Conservation (phyloP, 2,329 filamentous ascomycete genomes). For the Stagonosporopsis vannaccii region DNA sequence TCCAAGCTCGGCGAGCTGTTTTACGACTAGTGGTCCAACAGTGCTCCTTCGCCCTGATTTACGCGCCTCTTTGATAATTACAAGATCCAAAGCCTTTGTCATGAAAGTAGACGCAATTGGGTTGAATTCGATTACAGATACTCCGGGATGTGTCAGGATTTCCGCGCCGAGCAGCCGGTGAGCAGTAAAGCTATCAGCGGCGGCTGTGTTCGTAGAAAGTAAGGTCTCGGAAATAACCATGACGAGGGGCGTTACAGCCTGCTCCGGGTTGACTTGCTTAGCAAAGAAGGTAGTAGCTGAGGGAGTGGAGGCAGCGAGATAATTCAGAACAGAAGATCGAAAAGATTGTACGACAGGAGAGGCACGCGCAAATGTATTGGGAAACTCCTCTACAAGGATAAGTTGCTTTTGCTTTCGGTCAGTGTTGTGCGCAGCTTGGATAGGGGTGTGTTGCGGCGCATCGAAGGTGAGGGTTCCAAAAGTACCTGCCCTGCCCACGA, state of each 20-base stretch:
- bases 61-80: slow-evolving; percentile 84
- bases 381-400: slow-evolving; percentile 60
- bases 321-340: slow-evolving; percentile 76
- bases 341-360: slow-evolving; percentile 61
- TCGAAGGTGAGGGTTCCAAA: slow-evolving; percentile 74
- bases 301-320: slow-evolving; percentile 72
- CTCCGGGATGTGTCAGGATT: slow-evolving; percentile 80
- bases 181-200: slow-evolving; percentile 90
- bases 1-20: slow-evolving; percentile 81
- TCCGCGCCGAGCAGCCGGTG: slow-evolving; percentile 88
- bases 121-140: slow-evolving; percentile 89
- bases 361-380: slow-evolving; percentile 57
- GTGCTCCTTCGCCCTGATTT: slow-evolving; percentile 77
- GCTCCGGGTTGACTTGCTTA: slow-evolving; percentile 29
- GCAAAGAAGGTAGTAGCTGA: slow-evolving; percentile 57
- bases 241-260: slow-evolving; percentile 68
- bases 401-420: slow-evolving; percentile 47
- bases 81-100: slow-evolving; percentile 79
- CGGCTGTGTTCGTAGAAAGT: slow-evolving; percentile 82
- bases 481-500: slow-evolving; percentile 79
- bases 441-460: slow-evolving; percentile 20
- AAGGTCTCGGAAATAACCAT: slow-evolving; percentile 93
- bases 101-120: slow-evolving; percentile 86
- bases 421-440: slow-evolving; percentile 22
- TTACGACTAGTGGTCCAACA: slow-evolving; percentile 80